Base-by-base conservation (phyloP, 1,284 basidiomycete species). In the Heliocybe sulcata region DNA sequence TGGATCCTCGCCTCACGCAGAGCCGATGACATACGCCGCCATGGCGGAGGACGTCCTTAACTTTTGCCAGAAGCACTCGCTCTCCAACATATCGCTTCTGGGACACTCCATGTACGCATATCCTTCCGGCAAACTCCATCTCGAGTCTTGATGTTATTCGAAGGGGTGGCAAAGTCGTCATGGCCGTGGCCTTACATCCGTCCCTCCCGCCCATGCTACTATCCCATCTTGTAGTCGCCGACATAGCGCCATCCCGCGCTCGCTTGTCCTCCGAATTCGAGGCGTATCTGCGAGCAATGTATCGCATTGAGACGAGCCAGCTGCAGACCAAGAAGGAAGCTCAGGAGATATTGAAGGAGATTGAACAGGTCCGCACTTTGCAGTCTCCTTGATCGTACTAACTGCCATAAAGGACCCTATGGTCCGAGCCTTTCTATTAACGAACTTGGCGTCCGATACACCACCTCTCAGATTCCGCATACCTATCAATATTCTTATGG, bases 161-260 rank as follows among this genome's bases (percentile, higher is more conserved):
- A 19, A 92, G 89, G 88, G 92, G 93, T 56, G 93, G 93, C 12
- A 95, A 95, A 69, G 88, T 84, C 1, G 89, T 87, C 0, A 92
- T 92, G 90, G 67, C 85, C 1, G 71, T 90, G 27, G 90, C 92
- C 0, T 77, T 95, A 22, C 66, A 77, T 63, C 71, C 80, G 27
- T 65, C 74, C 2, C 73, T 78, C 19, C 76, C 79, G 2, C 52
- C 68, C 16, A 71, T 69, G 49, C 69, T 75, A 2, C 68, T 95
- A 16, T 70, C 77, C 12, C 74, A 83, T 38, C 77, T 94, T n/a
- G 77, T 94, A 52, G 78, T 92, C 4, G 90, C 80, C 10, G 92
- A 95, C 68, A 91, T 95, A 57, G 78, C 90, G 0, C 92, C 92
- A 0, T 74, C 82, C 1, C 75, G 77, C 48, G 83, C 81, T 1